Base-by-base conservation (phyloP, 345 rosid genomes). In the Alliaria petiolata region DNA sequence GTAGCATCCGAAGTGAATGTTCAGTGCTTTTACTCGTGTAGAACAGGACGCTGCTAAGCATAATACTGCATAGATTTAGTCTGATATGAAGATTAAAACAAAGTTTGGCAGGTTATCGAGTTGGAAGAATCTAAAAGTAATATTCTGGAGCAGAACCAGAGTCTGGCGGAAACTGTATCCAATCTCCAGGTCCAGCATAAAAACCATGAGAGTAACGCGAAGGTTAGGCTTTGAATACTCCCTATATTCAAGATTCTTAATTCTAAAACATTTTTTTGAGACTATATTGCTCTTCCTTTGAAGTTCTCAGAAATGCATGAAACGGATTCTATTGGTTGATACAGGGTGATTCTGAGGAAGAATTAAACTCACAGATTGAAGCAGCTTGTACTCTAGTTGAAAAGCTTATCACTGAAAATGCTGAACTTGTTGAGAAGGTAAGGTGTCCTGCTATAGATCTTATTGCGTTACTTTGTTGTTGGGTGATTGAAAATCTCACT, bases 401-500 rank as follows among this genome's bases (percentile, higher is more conserved):
- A 63, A 93, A 85, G 79, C 80, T 93, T 79, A 83, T 87, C 57
- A 76, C 78, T 61, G 97, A 93, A 79, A 93, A 93, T 50, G 83
- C 92, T 17, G 97, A 89, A 51, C 97, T 91, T 72, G 87, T 86
- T 65, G 98, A 91, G 76, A 93, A 93, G 92, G 98, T 89, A 72
- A 71, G 22, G 51, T 35, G 30, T 33, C 40, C 31, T 31, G 33
- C 44, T 51, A 40, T 67, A 20, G 13, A 50, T 52, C 49, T 36
- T 43, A 53, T 14, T 42, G 26, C 44, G 40, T 44, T 62, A 68
- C 65, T 72, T 22, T 34, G 28, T 20, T 61, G 67, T 54, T 11
- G 63, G 8, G 11, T 17, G 26, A 42, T 22, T 34, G 12, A 40
- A 58, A 31, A 6, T 17, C 57, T 68, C 51, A 61, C 17, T 26